phyloP scores from a whole-genome alignment of 2,329 filamentous ascomycete species.

The Colletotrichum spaethianum region DNA sequence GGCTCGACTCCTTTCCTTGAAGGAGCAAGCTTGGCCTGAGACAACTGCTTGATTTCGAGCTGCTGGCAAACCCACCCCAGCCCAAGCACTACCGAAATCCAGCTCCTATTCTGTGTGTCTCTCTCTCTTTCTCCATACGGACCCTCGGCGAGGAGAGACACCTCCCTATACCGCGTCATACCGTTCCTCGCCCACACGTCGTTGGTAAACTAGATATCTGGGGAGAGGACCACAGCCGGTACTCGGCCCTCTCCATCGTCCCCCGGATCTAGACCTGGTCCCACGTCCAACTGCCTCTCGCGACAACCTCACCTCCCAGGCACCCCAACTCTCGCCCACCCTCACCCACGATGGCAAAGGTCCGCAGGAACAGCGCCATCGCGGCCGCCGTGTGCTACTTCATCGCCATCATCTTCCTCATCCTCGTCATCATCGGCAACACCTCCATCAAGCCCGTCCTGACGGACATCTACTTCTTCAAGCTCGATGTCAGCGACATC shows the following conservation, averaged over 20 bases:
- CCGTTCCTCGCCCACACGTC: neutral
- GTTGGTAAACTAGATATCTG: conserved; percentile 33
- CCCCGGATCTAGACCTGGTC: conserved; percentile 2
- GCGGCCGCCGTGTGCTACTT: conserved; percentile 80
- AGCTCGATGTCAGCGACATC: conserved; percentile 85
- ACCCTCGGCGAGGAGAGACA: neutral
- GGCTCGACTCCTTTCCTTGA: neutral
- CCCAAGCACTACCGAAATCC: neutral
- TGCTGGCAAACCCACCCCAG: neutral
- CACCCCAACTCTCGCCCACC: neutral
- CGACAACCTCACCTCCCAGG: neutral
- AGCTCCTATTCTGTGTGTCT: neutral
- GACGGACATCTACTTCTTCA: conserved; percentile 85
- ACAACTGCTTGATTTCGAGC: neutral
- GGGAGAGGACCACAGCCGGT: neutral
- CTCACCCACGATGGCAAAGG: conserved; percentile 54
- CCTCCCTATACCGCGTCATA: conserved; percentile 11
- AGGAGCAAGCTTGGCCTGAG: conserved; percentile 3
- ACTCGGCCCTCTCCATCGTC: neutral
- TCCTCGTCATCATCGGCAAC: conserved; percentile 85
- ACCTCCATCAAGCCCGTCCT: conserved; percentile 74
- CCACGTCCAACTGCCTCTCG: neutral
- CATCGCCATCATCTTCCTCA: conserved; percentile 81
- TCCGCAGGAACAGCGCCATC: conserved; percentile 73
- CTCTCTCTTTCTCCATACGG: neutral